A percentile compares a stretch with the other conserved stretches of the same genome.
These are phyloP conservation scores for Xylaria sp. DNA, from an alignment of 495 filamentous ascomycete genomes.

Conservation along the genomic window DNA sequence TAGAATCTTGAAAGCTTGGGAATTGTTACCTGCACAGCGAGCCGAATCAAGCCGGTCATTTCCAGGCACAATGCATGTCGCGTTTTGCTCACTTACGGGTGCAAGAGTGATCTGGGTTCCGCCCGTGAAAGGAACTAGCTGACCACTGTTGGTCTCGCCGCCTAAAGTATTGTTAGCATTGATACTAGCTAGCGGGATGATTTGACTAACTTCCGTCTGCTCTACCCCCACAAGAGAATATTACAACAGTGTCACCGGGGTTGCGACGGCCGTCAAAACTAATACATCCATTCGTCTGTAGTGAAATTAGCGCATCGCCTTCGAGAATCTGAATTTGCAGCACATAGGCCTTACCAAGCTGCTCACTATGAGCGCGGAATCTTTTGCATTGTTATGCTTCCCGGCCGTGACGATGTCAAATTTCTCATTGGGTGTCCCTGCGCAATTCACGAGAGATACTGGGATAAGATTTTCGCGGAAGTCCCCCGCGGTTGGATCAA, in stretches of 20 bases:
- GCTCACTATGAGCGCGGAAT: constrained; percentile 56
- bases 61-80: constrained; percentile 51
- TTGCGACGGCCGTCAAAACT: constrained; percentile 55
- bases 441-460: constrained; percentile 52
- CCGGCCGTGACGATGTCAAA: constrained; percentile 62
- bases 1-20: constrained; percentile 55
- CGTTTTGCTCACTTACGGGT: constrained; percentile 47
- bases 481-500: constrained; percentile 61
- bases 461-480: constrained; percentile 64
- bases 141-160: constrained; percentile 50
- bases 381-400: constrained; percentile 52
- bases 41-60: constrained; percentile 49
- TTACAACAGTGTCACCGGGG: constrained; percentile 53
- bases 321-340: neutral
- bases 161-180: constrained; percentile 37
- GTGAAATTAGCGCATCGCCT: constrained; percentile 19
- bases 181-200: neutral
- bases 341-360: constrained; percentile 39
- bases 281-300: constrained; percentile 55
- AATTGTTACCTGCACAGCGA: constrained; percentile 49
- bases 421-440: constrained; percentile 57
- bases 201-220: constrained; percentile 54
- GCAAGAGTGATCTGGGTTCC: constrained; percentile 51
- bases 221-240: constrained; percentile 62
- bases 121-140: constrained; percentile 50